phyloP scores from a whole-genome alignment of 2,329 filamentous ascomycete species.

The Colletotrichum sp. region DNA sequence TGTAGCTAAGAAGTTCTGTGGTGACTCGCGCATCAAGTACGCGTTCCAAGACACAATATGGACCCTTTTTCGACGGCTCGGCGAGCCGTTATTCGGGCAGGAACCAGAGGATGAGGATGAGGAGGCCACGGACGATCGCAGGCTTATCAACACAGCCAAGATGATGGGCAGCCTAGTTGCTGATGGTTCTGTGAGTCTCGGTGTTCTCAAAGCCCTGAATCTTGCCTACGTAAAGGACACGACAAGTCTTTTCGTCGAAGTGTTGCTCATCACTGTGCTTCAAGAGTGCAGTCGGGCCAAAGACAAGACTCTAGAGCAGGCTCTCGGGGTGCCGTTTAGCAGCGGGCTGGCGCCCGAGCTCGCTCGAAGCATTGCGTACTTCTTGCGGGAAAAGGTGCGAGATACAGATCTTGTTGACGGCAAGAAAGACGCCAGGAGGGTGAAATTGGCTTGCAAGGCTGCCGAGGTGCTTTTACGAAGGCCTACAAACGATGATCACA shows the following conservation, averaged over 20 bases:
- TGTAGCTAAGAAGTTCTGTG: conserved; percentile 79
- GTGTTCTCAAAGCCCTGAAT: conserved; percentile 72
- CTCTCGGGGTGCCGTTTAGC: conserved; percentile 5
- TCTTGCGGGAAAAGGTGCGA: conserved; percentile 76
- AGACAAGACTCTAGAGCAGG: conserved; percentile 33
- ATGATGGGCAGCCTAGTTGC: conserved; percentile 59
- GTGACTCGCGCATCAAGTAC: conserved; percentile 76
- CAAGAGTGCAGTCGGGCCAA: conserved; percentile 56
- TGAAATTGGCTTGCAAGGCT: conserved; percentile 52
- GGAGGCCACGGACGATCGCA: conserved; percentile 52
- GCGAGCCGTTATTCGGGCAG: conserved; percentile 77
- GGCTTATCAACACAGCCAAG: conserved; percentile 57
- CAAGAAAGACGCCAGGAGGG: conserved; percentile 50
- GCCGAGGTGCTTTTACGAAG: conserved; percentile 42
- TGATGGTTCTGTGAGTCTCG: conserved; percentile 49
- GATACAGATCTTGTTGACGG: conserved; percentile 63
- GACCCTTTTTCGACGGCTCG: conserved; percentile 83
- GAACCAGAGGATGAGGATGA: conserved; percentile 61
- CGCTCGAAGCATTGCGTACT: conserved; percentile 77
- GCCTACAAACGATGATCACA: conserved; percentile 3
- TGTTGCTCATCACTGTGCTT: conserved; percentile 79
- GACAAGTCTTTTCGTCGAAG: conserved; percentile 79
- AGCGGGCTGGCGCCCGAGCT: conserved; percentile 60
- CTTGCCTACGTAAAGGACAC: conserved; percentile 78
- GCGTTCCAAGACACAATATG: conserved; percentile 88